Evolutionary conservation across 306 rosid species (phyloP).

Genomic region (Trifolium fragiferum): DNA sequence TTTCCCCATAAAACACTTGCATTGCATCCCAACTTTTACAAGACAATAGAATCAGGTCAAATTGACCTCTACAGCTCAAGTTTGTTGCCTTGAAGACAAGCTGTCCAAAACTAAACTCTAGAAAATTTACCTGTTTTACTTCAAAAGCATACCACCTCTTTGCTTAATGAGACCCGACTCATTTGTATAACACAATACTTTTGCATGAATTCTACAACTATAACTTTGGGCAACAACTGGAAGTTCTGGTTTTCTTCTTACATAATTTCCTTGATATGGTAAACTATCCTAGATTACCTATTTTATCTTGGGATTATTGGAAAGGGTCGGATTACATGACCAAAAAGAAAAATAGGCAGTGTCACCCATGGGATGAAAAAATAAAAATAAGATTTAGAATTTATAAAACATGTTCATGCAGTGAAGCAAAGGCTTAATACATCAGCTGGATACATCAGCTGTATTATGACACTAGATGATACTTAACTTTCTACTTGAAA

Average conservation of each 20-base stretch:
- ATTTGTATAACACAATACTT: not conserved
- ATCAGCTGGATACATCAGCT: not conserved
- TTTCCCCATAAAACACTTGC: not conserved
- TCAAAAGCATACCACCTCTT: not conserved
- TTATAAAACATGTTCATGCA: not conserved
- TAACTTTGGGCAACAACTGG: not conserved
- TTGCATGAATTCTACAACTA: slow-evolving; percentile 5
- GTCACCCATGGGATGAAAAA: no score
- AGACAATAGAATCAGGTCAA: not conserved
- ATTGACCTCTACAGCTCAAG: not conserved
- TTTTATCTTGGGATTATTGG: not conserved
- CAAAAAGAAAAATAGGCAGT: no score
- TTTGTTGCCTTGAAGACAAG: not conserved
- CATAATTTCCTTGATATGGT: not conserved
- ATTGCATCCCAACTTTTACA: slow-evolving; percentile 1
- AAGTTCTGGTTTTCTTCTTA: not conserved
- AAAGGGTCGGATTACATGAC: no score
- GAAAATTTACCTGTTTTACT: not conserved
- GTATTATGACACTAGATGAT: not conserved
- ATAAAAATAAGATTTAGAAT: no score
- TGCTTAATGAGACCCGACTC: not conserved
- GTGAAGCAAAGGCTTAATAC: not conserved
- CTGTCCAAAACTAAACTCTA: not conserved
- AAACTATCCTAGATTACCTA: not conserved
- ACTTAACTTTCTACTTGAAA: not conserved